phyloP scores from a whole-genome alignment of 2,329 filamentous ascomycete genomes.

The Paramyrothecium sp. region DNA sequence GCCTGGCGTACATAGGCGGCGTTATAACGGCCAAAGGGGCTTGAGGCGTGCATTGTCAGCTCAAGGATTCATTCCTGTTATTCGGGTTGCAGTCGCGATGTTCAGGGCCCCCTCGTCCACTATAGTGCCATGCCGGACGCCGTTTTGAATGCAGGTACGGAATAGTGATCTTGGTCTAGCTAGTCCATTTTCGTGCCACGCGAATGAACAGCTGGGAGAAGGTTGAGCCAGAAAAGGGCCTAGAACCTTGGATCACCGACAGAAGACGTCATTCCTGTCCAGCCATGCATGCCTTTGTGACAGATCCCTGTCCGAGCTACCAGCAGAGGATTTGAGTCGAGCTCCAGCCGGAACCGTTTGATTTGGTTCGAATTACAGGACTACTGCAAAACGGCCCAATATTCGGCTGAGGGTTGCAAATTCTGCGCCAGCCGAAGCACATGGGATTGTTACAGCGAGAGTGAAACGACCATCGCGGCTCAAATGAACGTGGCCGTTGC shows the following conservation, averaged over 20 bases:
- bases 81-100: too few relatives aligned
- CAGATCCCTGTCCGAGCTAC: not conserved
- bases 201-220: not conserved
- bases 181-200: not conserved
- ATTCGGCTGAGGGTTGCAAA: too few relatives aligned
- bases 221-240: not conserved
- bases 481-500: too few relatives aligned
- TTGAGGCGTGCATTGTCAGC: too few relatives aligned
- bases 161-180: not conserved
- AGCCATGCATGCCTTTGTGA: not conserved
- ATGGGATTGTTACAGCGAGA: too few relatives aligned
- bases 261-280: not conserved
- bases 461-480: too few relatives aligned
- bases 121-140: not conserved
- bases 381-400: not conserved
- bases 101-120: not conserved
- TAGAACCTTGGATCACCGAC: not conserved
- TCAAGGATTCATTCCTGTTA: too few relatives aligned
- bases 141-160: not conserved
- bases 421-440: too few relatives aligned
- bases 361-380: not conserved
- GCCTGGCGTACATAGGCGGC: too few relatives aligned
- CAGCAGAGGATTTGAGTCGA: not conserved
- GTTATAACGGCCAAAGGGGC: too few relatives aligned
- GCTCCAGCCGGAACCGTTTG: not conserved